Base-by-base conservation (phyloP, 169 alveolate genomes). In the Eimeria sp. region DNA sequence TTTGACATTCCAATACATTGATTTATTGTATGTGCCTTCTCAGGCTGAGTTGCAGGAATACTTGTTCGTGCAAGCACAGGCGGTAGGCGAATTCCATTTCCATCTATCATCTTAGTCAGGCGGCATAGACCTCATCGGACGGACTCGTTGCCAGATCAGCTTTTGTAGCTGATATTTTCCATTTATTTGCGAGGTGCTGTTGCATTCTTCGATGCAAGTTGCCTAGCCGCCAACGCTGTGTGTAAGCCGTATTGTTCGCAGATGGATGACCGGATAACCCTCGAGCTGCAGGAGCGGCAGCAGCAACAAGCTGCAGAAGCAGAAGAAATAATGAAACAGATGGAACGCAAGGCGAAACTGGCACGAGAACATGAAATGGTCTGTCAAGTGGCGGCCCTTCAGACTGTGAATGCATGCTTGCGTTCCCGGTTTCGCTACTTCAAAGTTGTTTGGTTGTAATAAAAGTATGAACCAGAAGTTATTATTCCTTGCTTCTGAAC, bases 1-100 rank as follows among this genome's bases (percentile, higher is more conserved):
- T 4, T 43, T 52, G 66, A 27, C 68, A 3, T 8, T n/a, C 71
- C 0, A 80, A 49, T 33, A 0, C 11, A 25, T 27, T 16, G 43
- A 10, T 40, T 18, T 18, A 33, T 40, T 74, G 56, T 4, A 20
- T 74, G 56, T 40, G 20, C 33, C 3, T 43, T 37, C 46, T 58
- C 82, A 87, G 94, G 94, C 94, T 66, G 94, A 87, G 82, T 66
- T 87, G 33, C 94, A 87, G 66, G 94, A 87, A 66, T 43, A 43
- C 37, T 52, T 60, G 80, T 66, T 87, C 83, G 82, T 64, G 52
- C 71, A 87, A 49, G 46, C 78, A 66, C 94, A 43, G 40, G 83
- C 78, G 71, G 94, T 87, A 87, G 10, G 94, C 6, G 33, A 20
- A 30, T 23, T 46, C 40, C 89, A 49, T 18, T 23, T 46, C 40